Conservation (phyloP, 257 asterid genomes). For the Voacanga thouarsii region DNA sequence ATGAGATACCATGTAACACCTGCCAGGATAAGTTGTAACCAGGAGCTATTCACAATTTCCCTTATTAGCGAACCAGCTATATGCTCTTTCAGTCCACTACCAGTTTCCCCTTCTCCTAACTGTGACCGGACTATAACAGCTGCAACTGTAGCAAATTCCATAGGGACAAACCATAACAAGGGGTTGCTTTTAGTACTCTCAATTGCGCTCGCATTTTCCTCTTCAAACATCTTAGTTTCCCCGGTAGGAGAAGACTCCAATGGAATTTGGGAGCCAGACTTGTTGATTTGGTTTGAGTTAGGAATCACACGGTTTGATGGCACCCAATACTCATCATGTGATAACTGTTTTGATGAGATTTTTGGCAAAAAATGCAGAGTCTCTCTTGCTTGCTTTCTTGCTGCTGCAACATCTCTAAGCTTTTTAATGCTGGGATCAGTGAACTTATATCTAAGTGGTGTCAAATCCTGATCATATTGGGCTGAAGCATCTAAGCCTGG, state of each 20-base stretch:
- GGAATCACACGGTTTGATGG: conserved; percentile 46
- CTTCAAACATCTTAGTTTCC: conserved; percentile 12
- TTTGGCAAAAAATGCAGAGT: conserved; percentile 11
- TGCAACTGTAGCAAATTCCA: conserved; percentile 45
- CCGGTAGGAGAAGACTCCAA: conserved; percentile 14
- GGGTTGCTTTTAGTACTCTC: conserved; percentile 24
- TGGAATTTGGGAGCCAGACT: conserved; percentile 18
- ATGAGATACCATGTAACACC: conserved; percentile 77
- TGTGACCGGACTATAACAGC: conserved; percentile 37
- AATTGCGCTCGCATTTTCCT: conserved; percentile 8
- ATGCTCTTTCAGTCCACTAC: conserved; percentile 47
- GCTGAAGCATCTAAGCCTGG: conserved; percentile 35
- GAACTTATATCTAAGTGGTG: conserved; percentile 18
- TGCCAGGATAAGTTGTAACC: conserved; percentile 61
- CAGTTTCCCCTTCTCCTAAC: conserved; percentile 35
- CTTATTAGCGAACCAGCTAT: conserved; percentile 65
- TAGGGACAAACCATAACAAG: conserved; percentile 41
- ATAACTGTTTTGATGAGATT: conserved; percentile 12
- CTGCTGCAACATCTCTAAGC: conserved; percentile 65
- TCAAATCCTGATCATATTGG: conserved; percentile 21
- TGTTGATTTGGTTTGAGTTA: conserved; percentile 15
- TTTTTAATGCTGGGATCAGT: conserved; percentile 45
- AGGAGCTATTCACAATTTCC: conserved; percentile 66
- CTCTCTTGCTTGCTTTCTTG: conserved; percentile 51
- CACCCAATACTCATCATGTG: conserved; percentile 59